phyloP scores from a whole-genome alignment of 164 flowering plant genomes.

The Piper longum region DNA sequence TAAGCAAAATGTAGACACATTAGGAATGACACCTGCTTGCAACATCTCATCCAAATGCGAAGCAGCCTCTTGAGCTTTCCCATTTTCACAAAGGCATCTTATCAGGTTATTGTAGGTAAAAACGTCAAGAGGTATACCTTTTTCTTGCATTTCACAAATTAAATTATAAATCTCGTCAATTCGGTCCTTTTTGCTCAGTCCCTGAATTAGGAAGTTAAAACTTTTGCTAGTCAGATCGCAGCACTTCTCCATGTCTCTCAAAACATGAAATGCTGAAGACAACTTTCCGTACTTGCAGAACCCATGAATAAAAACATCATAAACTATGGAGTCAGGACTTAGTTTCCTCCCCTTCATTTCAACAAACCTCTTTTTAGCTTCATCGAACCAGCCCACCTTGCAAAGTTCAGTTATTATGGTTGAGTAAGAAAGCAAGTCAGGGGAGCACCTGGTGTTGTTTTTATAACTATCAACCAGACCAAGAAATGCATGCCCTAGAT shows the following conservation, averaged over 20 bases:
- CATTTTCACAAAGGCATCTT: slow-evolving; percentile 52
- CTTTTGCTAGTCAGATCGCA: slow-evolving; percentile 50
- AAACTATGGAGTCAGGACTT: slow-evolving; percentile 54
- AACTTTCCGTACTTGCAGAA: slow-evolving; percentile 66
- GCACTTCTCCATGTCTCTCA: slow-evolving; percentile 88
- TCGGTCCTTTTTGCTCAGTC: slow-evolving; percentile 49
- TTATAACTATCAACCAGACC: slow-evolving; percentile 40
- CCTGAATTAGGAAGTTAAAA: slow-evolving; percentile 71
- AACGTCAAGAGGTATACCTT: slow-evolving; percentile 48
- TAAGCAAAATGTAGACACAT: slow-evolving; percentile 41
- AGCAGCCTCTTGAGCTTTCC: slow-evolving; percentile 50
- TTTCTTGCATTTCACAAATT: slow-evolving; percentile 74
- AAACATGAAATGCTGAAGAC: slow-evolving; percentile 78
- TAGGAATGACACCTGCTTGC: slow-evolving; percentile 48
- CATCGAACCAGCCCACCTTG: slow-evolving; percentile 67
- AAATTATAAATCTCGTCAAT: slow-evolving; percentile 60
- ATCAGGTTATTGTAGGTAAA: slow-evolving; percentile 59
- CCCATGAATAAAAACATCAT: slow-evolving; percentile 44
- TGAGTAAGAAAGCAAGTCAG: slow-evolving; percentile 72
- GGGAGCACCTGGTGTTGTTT: slow-evolving; percentile 43
- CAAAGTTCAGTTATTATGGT: slow-evolving; percentile 56
- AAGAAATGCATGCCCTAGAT: slow-evolving; percentile 51
- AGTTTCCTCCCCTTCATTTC: slow-evolving; percentile 67
- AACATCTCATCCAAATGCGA: slow-evolving; percentile 68
- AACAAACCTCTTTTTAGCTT: slow-evolving; percentile 68